A percentile compares a stretch with the other conserved stretches of the same genome.
Evolutionary conservation across 192 early-diverging fungal species (phyloP).

Genomic region (Jimgerdemannia lactiflua): DNA sequence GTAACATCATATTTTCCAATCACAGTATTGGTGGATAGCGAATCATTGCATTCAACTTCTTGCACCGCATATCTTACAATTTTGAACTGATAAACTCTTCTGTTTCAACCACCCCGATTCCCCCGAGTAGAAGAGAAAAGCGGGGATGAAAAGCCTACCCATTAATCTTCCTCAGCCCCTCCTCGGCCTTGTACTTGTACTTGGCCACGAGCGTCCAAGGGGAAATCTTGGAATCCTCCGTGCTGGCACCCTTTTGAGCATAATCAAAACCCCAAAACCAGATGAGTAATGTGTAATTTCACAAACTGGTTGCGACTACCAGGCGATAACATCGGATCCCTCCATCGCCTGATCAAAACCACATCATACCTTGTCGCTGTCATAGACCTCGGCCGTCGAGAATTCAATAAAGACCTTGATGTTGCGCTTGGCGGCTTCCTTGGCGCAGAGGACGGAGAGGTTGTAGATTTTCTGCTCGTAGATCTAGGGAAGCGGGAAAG

Average conservation of each 20-base stretch:
- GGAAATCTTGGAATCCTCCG: conserved; percentile 67
- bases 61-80: not conserved
- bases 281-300: no score
- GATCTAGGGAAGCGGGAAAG: conserved; percentile 43
- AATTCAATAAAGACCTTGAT: conserved; percentile 80
- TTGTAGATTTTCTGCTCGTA: conserved; percentile 79
- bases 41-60: not conserved
- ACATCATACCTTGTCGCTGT: conserved; percentile 36
- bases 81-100: not conserved
- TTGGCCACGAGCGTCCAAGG: conserved; percentile 82
- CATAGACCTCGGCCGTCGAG: conserved; percentile 92
- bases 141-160: conserved; percentile 44
- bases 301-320: no score
- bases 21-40: not conserved
- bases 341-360: conserved; percentile 3
- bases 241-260: conserved; percentile 9
- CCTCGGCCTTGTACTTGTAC: conserved; percentile 70
- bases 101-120: conserved; percentile 1
- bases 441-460: conserved; percentile 72
- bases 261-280: not conserved
- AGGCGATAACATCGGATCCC: no score
- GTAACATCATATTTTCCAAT: no score
- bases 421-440: conserved; percentile 75
- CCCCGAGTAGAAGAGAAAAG: conserved; percentile 1
- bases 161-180: conserved; percentile 73